Base-by-base conservation (phyloP, 345 rosid genomes). In the Lepidium aucheri region DNA sequence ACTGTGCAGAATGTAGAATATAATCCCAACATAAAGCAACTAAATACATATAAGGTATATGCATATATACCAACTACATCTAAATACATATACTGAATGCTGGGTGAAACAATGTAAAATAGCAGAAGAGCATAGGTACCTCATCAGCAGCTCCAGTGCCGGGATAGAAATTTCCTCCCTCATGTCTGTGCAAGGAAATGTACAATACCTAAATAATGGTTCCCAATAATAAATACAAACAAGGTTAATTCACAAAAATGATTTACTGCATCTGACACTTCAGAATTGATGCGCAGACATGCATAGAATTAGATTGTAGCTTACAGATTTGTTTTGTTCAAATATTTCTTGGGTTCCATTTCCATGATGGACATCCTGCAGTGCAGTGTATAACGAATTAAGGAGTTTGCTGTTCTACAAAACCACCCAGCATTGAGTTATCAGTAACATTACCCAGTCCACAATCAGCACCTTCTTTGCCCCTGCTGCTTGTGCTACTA, bases 301-400 rank as follows among this genome's bases (percentile, higher is more conserved):
- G n/a, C 36, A 47, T 18, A 22, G 28, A 53, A 44, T 65, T 53
- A 66, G 59, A 53, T 28, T 1, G 7, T 44, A 76, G 77, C 95
- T 75, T 76, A 94, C 97, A 70, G 91, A 86, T 81, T 85, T 89
- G 79, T 81, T 89, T 60, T 76, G 81, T 47, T 88, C 88, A 75
- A 94, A 90, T 66, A 94, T 88, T 76, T 94, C 97, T 82, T 91
- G 99, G 8, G 96, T 88, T 46, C 97, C 97, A 82, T 94, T 94
- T 77, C 97, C 96, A 85, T 90, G 97, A 80, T 94, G 97, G 54
- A 94, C 99, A 80, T 94, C 97, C 99, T 94, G 84, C 60, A 75
- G 9, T 33, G 53, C 41, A 35, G 28, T 33, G 47, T 33, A 17
- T 20, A 60, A 49, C 10, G 53, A 36, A 45, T 33, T 54, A 11